Percentiles rank a stretch among this genome's conserved stretches.
phyloP scores from a whole-genome alignment of 768 basidiomycete species.

The Trametes meyenii region DNA sequence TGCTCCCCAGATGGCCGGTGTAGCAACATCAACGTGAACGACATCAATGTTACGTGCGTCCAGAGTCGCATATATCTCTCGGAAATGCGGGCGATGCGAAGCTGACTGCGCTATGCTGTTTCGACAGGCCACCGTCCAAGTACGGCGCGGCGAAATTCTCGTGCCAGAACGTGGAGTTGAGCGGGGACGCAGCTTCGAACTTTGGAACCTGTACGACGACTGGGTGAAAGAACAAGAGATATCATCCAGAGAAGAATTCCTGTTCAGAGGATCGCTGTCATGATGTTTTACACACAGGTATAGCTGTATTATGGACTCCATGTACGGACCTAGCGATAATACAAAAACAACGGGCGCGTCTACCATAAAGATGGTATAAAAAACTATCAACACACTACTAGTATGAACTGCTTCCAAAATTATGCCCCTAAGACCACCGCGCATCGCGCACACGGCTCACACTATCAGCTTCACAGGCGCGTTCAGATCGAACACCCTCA shows the following conservation, averaged over 20 bases:
- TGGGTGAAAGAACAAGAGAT: not conserved
- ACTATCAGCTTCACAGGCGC: not conserved
- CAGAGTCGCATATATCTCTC: not conserved
- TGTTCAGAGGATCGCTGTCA: no score
- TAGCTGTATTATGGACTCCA: not conserved
- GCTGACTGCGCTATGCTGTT: not conserved
- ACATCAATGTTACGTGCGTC: slow-evolving; percentile 48
- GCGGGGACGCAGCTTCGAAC: slow-evolving; percentile 46
- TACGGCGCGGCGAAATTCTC: slow-evolving; percentile 47
- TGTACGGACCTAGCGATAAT: not conserved
- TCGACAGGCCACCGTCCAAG: slow-evolving; percentile 38
- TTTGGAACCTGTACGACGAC: slow-evolving; percentile 41
- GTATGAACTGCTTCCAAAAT: not conserved
- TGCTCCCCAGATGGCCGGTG: slow-evolving; percentile 61
- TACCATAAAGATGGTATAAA: not conserved
- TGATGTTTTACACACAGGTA: not conserved
- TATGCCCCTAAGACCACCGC: not conserved
- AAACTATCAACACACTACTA: not conserved
- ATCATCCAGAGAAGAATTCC: not conserved
- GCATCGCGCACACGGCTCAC: not conserved
- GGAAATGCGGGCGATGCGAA: not conserved
- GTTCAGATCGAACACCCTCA: slow-evolving; percentile 8
- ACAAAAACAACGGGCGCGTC: not conserved
- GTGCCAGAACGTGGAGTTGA: slow-evolving; percentile 57
- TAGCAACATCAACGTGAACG: slow-evolving; percentile 49